Evolutionary conservation across 2,329 filamentous ascomycete species (phyloP).

Genomic region (Dothideomycetes sp.): DNA sequence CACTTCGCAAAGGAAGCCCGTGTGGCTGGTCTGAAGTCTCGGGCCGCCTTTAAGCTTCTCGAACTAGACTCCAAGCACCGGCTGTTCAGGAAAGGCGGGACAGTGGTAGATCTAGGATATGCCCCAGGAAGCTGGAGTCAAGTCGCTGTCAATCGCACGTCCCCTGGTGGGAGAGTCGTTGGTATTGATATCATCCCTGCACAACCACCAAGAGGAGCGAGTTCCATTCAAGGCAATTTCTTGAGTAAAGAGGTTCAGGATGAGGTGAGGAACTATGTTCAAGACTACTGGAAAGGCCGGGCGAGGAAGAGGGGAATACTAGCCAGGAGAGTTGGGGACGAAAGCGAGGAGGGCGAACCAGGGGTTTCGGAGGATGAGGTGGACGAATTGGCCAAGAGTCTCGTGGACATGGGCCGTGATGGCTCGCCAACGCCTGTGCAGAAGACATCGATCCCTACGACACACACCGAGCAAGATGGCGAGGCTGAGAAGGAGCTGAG

Average conservation of each 20-base stretch:
- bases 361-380: slow-evolving; percentile 27
- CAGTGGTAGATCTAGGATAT: slow-evolving; percentile 81
- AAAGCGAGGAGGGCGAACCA: slow-evolving; percentile 20
- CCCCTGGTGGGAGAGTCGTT: slow-evolving; percentile 66
- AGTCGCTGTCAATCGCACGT: slow-evolving; percentile 71
- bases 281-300: slow-evolving; percentile 49
- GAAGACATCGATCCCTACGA: slow-evolving; percentile 21
- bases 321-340: slow-evolving; percentile 16
- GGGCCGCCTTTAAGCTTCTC: slow-evolving; percentile 86
- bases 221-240: slow-evolving; percentile 91
- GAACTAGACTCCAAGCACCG: slow-evolving; percentile 78
- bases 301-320: slow-evolving; percentile 23
- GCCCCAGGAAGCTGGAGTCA: slow-evolving; percentile 58
- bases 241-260: slow-evolving; percentile 62
- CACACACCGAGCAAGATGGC: slow-evolving; percentile 7
- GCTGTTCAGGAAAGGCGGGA: slow-evolving; percentile 70
- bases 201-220: slow-evolving; percentile 82
- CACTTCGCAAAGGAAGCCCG: slow-evolving; percentile 62
- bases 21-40: slow-evolving; percentile 71
- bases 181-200: slow-evolving; percentile 93
- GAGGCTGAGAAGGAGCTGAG: slow-evolving; percentile 20
- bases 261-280: slow-evolving; percentile 66
- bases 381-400: slow-evolving; percentile 40
- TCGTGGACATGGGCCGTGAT: slow-evolving; percentile 50
- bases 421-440: background rate